phyloP scores from a whole-genome alignment of 208 protist species.

The Crithidia mellificae region DNA sequence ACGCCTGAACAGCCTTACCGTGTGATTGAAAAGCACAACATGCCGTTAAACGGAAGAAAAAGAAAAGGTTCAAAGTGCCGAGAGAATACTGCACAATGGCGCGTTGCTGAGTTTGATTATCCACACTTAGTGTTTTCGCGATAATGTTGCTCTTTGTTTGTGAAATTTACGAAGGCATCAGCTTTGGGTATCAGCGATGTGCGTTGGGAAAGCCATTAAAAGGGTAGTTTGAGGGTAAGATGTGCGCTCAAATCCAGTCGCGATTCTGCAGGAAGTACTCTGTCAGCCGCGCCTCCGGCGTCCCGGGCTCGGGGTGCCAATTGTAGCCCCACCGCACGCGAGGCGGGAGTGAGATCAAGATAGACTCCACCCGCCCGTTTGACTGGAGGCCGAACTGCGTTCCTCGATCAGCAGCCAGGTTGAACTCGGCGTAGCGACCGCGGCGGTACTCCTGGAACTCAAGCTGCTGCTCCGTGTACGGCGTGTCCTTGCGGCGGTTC shows the following conservation, averaged over 20 bases:
- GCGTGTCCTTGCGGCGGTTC: constrained; percentile 35
- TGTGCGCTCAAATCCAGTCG: constrained; percentile 27
- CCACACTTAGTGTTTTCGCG: too few species aligned
- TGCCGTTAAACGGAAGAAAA: too few species aligned
- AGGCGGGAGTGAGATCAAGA: constrained; percentile 89
- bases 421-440: constrained; percentile 87
- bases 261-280: constrained; percentile 39
- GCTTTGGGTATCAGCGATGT: not conserved
- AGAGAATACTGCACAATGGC: too few species aligned
- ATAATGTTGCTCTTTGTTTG: too few species aligned
- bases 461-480: constrained; percentile 45
- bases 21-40: too few species aligned
- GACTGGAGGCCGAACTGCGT: constrained; percentile 91
- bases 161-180: too few species aligned
- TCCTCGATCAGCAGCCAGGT: constrained; percentile 57
- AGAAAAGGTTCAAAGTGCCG: too few species aligned
- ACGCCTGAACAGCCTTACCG: too few species aligned
- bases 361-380: constrained; percentile 79
- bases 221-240: too few species aligned
- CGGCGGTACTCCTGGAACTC: constrained; percentile 84
- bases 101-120: too few species aligned
- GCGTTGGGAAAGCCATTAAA: too few species aligned
- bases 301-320: constrained; percentile 31
- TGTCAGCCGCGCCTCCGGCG: constrained; percentile 37
- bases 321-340: constrained; percentile 46